Conservation (phyloP, 345 rosid species). For the Linum trigynum region DNA sequence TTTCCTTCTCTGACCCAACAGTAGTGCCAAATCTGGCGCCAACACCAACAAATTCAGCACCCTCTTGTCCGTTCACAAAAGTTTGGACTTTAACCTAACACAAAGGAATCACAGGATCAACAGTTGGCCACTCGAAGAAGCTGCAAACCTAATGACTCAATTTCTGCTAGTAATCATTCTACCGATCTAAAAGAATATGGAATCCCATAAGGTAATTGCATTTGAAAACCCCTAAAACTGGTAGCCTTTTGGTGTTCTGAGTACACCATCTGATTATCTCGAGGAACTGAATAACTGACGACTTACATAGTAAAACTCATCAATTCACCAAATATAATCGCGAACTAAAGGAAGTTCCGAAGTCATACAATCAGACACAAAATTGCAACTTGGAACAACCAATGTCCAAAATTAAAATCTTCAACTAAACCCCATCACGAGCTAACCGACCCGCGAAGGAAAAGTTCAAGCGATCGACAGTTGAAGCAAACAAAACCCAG, state of each 20-base stretch:
- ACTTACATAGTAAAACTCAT: neutral
- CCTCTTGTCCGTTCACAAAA: constrained; percentile 69
- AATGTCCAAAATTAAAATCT: constrained; percentile 2
- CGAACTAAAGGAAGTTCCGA: neutral
- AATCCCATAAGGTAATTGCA: constrained; percentile 1
- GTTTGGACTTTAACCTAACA: constrained; percentile 93
- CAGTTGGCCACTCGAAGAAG: neutral
- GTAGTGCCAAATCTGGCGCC: constrained; percentile 87
- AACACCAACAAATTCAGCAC: constrained; percentile 88
- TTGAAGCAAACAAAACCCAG: constrained; percentile 20
- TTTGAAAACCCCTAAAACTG: neutral
- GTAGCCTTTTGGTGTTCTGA: neutral
- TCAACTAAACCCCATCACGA: neutral
- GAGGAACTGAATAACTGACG: neutral
- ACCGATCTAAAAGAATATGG: neutral
- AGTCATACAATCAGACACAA: neutral
- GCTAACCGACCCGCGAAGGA: constrained; percentile 1
- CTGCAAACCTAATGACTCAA: constrained; percentile 7
- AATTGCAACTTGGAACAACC: neutral
- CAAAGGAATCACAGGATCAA: constrained; percentile 7
- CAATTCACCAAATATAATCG: neutral
- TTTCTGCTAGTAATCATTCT: neutral
- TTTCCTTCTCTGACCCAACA: constrained; percentile 85
- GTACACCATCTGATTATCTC: neutral
- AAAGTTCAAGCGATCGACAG: constrained; percentile 4